Evolutionary conservation across 805 yeast genomes (phyloP).

Genomic region (Suhomyces kilbournensis): DNA sequence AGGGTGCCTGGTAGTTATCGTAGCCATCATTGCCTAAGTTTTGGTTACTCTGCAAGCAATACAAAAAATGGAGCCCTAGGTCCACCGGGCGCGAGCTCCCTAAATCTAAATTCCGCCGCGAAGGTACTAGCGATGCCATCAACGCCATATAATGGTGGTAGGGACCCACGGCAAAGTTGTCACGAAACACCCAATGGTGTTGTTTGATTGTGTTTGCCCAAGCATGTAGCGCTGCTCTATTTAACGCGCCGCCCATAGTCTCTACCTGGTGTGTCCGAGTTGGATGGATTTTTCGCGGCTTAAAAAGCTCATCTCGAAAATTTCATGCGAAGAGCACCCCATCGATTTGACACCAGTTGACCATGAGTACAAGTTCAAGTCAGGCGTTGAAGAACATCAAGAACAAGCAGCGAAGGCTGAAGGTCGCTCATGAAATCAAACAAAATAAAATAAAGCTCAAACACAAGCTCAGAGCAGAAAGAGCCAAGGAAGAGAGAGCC

Average conservation of each 20-base stretch:
- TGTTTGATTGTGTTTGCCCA: slow-evolving; percentile 20
- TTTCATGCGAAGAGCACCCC: background rate
- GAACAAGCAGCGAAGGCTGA: slow-evolving; percentile 79
- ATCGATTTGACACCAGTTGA: background rate
- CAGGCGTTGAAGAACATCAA: slow-evolving; percentile 46
- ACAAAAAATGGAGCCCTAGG: slow-evolving; percentile 63
- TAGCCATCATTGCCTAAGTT: slow-evolving; percentile 71
- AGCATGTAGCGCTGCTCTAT: background rate
- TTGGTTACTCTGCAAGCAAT: slow-evolving; percentile 55
- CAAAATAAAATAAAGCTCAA: slow-evolving; percentile 73
- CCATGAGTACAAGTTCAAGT: slow-evolving; percentile 22
- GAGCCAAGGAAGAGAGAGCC: slow-evolving; percentile 83
- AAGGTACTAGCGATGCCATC: background rate
- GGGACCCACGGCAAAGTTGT: slow-evolving; percentile 19
- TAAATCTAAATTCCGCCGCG: background rate
- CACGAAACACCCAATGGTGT: slow-evolving; percentile 18
- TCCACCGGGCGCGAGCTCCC: background rate
- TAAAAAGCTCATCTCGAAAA: slow-evolving; percentile 1
- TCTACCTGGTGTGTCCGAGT: no score
- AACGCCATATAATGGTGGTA: background rate
- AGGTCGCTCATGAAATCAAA: slow-evolving; percentile 68
- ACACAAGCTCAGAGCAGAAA: slow-evolving; percentile 71
- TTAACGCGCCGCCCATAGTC: background rate
- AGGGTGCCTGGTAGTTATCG: slow-evolving; percentile 73
- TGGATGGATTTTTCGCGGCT: background rate